Base-by-base conservation (phyloP, 495 filamentous ascomycete species). In the Penicillium paxilli region DNA sequence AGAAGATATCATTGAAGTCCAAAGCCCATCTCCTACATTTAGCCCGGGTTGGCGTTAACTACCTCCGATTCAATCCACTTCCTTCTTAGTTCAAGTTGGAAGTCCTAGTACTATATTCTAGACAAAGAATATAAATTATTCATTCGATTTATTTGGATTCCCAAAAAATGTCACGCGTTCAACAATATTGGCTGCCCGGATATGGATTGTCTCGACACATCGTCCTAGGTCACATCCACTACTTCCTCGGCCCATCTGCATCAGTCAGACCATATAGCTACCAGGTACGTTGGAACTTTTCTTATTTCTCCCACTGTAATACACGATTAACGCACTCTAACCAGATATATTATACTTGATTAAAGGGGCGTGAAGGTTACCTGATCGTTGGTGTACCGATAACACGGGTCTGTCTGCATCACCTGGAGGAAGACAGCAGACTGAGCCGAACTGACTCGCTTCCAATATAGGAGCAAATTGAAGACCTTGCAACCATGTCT, bases 141-240 rank as follows among this genome's bases (percentile, higher is more conserved):
- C n/a, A n/a, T n/a, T n/a, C n/a, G n/a, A n/a, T n/a, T n/a, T n/a
- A n/a, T n/a, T n/a, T n/a, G n/a, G n/a, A n/a, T n/a, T n/a, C n/a
- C n/a, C n/a, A n/a, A n/a, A 63, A 35, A 24, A 74, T 74, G 70
- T 63, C 70, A 41, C 71, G 62, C 47, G 67, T 67, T 35, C 72
- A 75, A 51, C 70, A 77, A 55, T 82, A 82, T 58, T 82, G 78
- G 65, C 66, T 82, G 20, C 78, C 79, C n/a, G 78, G 79, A 33
- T 80, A 75, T 54, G 67, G 72, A 4, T 74, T 81, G 14, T 80
- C 77, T 45, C 77, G 78, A 26, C 77, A 81, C 44, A 77, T 82
- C 30, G 77, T 82, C 51, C 66, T 82, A 22, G 74, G 75, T 30
- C 72, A 81, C 24, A 79, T 81, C 30, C 77, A 80, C 47, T 80